Evolutionary conservation across 129 eudicot genomes (phyloP).

Genomic region (Cynara cardunculus): DNA sequence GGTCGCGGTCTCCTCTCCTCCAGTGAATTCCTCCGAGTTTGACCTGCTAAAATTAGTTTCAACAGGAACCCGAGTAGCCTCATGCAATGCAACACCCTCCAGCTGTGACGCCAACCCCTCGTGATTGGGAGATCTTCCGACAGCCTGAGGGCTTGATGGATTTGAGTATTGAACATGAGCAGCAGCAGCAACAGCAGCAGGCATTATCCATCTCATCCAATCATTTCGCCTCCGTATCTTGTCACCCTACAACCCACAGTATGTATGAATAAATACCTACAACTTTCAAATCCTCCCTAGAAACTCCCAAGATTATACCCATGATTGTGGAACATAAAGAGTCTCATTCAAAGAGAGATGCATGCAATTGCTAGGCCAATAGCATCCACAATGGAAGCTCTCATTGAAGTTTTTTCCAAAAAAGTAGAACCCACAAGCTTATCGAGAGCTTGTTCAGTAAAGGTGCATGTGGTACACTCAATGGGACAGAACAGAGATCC

Average conservation of each 20-base stretch:
- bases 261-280: background rate
- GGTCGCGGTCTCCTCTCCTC: constrained; percentile 10
- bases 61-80: constrained; percentile 25
- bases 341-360: background rate
- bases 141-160: constrained; percentile 43
- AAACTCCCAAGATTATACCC: background rate
- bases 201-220: constrained; percentile 59
- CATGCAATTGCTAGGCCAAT: background rate
- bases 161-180: constrained; percentile 24
- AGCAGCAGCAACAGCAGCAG: constrained; percentile 20
- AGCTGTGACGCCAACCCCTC: constrained; percentile 33
- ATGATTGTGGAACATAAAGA: background rate
- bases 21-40: constrained; percentile 35
- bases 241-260: constrained; percentile 33
- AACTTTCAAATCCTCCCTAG: background rate
- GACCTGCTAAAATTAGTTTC: constrained; percentile 31
- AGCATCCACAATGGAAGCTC: background rate
- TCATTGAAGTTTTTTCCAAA: too few species aligned
- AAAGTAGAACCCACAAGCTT: background rate
- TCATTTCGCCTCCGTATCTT: constrained; percentile 53
- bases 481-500: too few species aligned
- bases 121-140: constrained; percentile 13
- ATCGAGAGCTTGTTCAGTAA: too few species aligned
- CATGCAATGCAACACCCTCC: constrained; percentile 35
- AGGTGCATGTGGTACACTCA: too few species aligned